These are phyloP conservation scores for Botryobasidium botryosum DNA, from an alignment of 768 basidiomycete genomes.

Conservation along the genomic window DNA sequence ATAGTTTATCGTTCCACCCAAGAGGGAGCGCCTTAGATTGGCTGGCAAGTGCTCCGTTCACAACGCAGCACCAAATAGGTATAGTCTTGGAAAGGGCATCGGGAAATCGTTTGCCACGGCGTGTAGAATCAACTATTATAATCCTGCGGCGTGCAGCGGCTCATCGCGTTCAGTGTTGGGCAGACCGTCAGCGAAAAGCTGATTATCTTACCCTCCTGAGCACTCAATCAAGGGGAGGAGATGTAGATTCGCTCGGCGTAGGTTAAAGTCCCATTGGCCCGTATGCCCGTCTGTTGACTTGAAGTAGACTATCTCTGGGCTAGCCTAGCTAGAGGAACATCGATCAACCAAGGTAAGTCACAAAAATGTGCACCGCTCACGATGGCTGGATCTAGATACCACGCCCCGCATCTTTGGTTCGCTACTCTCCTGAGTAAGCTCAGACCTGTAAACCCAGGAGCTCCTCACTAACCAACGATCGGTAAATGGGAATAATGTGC, in stretches of 20 bases:
- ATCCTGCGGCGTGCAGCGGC: constrained; percentile 28
- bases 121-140: constrained; percentile 80
- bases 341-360: constrained; percentile 18
- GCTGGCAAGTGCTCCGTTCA: constrained; percentile 43
- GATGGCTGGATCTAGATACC: constrained; percentile 68
- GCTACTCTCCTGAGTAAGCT: constrained; percentile 30
- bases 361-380: constrained; percentile 4
- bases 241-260: constrained; percentile 71
- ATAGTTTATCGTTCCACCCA: constrained; percentile 41
- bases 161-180: neutral
- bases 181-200: neutral
- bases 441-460: neutral
- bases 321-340: constrained; percentile 13
- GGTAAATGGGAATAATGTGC: constrained; percentile 33
- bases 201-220: constrained; percentile 37
- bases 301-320: constrained; percentile 45
- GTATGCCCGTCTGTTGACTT: constrained; percentile 86
- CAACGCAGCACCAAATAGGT: constrained; percentile 85
- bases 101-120: constrained; percentile 84
- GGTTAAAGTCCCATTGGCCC: constrained; percentile 69
- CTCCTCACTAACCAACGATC: constrained; percentile 27
- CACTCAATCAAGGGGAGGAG: constrained; percentile 41
- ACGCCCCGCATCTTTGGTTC: constrained; percentile 85
- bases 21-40: constrained; percentile 3
- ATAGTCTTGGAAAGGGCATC: constrained; percentile 89